These are phyloP conservation scores for Saccharomyces eubayanus DNA, from an alignment of 805 yeast genomes.

Conservation along the genomic window DNA sequence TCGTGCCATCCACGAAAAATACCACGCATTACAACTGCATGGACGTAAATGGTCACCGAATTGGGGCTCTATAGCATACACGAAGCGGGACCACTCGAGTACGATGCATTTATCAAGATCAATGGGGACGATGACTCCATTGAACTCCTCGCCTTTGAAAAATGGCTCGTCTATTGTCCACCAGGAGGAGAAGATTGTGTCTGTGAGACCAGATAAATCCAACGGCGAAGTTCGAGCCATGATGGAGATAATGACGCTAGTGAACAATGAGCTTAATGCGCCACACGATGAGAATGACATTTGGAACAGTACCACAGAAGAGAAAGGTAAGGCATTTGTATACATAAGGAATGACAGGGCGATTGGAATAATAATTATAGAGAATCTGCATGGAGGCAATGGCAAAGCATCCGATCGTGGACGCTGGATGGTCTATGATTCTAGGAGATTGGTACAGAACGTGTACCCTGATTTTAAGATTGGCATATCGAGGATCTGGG, in stretches of 20 bases:
- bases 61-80: constrained; percentile 28
- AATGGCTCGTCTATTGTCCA: background rate
- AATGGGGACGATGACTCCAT: background rate
- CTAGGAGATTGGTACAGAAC: constrained; percentile 42
- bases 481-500: constrained; percentile 46
- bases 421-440: constrained; percentile 52
- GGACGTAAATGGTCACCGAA: constrained; percentile 43
- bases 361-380: constrained; percentile 51
- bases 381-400: constrained; percentile 17
- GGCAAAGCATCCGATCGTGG: constrained; percentile 32
- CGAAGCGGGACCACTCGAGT: background rate
- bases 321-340: constrained; percentile 41
- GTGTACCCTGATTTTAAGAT: constrained; percentile 34
- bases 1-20: constrained; percentile 36
- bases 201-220: constrained; percentile 24
- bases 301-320: constrained; percentile 25
- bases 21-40: constrained; percentile 41
- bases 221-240: constrained; percentile 30
- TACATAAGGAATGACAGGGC: constrained; percentile 40
- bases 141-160: background rate
- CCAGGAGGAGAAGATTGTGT: background rate
- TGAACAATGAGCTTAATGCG: constrained; percentile 54
- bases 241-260: constrained; percentile 40
- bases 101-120: background rate
- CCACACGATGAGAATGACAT: constrained; percentile 39